Conservation (phyloP, 257 asterid genomes). For the Nicotiana sylvestris region DNA sequence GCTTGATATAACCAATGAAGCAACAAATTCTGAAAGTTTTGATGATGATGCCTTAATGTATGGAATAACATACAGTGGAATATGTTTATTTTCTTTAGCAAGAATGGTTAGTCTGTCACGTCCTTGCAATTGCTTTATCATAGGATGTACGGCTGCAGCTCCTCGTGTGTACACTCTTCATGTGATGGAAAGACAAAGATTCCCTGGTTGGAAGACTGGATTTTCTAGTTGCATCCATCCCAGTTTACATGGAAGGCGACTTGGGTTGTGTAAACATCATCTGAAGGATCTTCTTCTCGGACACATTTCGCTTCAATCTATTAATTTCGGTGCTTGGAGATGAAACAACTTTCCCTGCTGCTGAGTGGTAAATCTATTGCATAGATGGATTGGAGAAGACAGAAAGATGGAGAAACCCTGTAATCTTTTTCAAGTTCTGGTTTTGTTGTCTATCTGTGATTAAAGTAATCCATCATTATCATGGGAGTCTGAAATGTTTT, state of each 20-base stretch:
- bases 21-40: constrained; percentile 18
- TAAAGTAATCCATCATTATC: background rate
- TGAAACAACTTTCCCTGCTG: background rate
- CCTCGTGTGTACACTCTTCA: constrained; percentile 66
- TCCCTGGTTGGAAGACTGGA: constrained; percentile 95
- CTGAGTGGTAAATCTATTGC: background rate
- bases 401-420: background rate
- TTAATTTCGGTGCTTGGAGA: constrained; percentile 32
- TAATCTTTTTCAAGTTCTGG: background rate
- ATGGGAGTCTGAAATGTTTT: background rate
- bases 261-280: constrained; percentile 78
- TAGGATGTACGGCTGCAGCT: constrained; percentile 58
- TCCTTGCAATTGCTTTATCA: constrained; percentile 72
- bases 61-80: constrained; percentile 61
- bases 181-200: constrained; percentile 87
- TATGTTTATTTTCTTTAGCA: constrained; percentile 63
- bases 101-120: constrained; percentile 64
- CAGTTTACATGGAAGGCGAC: constrained; percentile 59
- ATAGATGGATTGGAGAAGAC: background rate
- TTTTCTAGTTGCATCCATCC: constrained; percentile 76
- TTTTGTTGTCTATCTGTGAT: background rate
- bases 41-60: constrained; percentile 45
- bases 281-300: constrained; percentile 70
- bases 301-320: constrained; percentile 36
- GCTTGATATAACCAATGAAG: constrained; percentile 42